Evolutionary conservation across 441 rosid genomes (phyloP).

Genomic region (Manihot esculenta): DNA sequence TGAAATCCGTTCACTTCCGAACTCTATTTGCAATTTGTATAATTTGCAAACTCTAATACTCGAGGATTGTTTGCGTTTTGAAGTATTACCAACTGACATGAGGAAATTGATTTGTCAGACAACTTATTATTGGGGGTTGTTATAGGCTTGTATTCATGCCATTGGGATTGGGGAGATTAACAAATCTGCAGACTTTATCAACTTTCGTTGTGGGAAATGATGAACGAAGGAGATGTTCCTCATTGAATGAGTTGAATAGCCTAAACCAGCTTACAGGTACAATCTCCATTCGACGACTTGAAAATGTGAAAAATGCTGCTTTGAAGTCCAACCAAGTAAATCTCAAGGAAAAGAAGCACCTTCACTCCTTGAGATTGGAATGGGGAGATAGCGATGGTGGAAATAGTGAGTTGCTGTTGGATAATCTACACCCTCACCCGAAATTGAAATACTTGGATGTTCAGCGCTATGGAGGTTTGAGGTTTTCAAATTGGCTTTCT

Average conservation of each 20-base stretch:
- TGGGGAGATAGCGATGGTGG: not conserved
- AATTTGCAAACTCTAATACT: slow-evolving; percentile 18
- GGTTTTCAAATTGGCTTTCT: slow-evolving; percentile 24
- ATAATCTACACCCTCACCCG: no score
- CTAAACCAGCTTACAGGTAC: slow-evolving; percentile 22
- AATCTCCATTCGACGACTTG: no score
- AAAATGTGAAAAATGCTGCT: no score
- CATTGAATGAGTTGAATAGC: not conserved
- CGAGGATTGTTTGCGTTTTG: not conserved
- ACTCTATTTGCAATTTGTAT: not conserved
- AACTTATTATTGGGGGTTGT: slow-evolving; percentile 19
- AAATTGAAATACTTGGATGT: no score
- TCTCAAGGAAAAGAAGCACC: slow-evolving; percentile 18
- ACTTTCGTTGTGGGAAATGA: slow-evolving; percentile 11
- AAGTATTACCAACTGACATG: slow-evolving; percentile 19
- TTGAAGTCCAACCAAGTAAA: slow-evolving; percentile 9
- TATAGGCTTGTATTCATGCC: slow-evolving; percentile 9
- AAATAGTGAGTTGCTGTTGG: no score
- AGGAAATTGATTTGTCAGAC: slow-evolving; percentile 7
- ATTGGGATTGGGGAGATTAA: slow-evolving; percentile 19
- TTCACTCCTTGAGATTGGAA: slow-evolving; percentile 20
- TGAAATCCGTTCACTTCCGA: not conserved
- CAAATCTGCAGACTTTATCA: slow-evolving; percentile 13
- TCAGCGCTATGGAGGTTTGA: not conserved
- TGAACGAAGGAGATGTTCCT: no score